Base-by-base conservation (phyloP, 495 filamentous ascomycete species). In the Penicillium coffeae region DNA sequence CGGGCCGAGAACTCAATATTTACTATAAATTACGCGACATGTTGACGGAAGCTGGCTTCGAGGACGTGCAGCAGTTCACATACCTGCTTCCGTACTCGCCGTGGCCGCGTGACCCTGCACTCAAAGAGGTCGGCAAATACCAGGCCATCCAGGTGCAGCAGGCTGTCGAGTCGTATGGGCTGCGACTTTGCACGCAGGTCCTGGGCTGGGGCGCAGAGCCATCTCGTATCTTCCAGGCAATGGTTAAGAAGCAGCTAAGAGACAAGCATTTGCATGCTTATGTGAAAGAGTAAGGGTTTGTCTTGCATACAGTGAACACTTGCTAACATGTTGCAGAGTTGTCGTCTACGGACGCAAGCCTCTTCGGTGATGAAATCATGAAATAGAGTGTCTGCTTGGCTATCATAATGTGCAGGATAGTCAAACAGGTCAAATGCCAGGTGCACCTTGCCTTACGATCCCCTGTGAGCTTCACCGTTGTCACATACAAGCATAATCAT, bases 121-220 rank as follows among this genome's bases (percentile, higher is more conserved):
- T 86, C 49, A 87, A 87, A 58, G 78, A 78, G 45, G 76, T 88
- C 16, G 86, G 85, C 51, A 71, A 74, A 47, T 82, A 75, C 19
- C 81, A 85, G 42, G 58, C 82, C 20, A 55, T 78, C 1, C 73
- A 83, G 52, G 77, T 80, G 6, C 60, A 81, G 25, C 70, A 83
- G 51, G 79, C 81, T 8, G 75, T 84, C 36, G 82, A 69, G 27
- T 65, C 72, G 2, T 80, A 77, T 56, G 68, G 60, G 7, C 51
- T 84, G 21, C 77, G 80, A 8, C 71, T 84, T 14, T 71, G 82
- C 40, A 86, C 80, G 0, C 72, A 80, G 44, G 73, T 78, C 0
- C 62, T 82, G 25, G 70, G 69, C 6, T 71, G 69, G 54, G 53
- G 60, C 44, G 40, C 49, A 21, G 42, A 50, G 36, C 34, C 39